phyloP scores from a whole-genome alignment of 1,284 basidiomycete species.

The Pisolithus thermaeus region DNA sequence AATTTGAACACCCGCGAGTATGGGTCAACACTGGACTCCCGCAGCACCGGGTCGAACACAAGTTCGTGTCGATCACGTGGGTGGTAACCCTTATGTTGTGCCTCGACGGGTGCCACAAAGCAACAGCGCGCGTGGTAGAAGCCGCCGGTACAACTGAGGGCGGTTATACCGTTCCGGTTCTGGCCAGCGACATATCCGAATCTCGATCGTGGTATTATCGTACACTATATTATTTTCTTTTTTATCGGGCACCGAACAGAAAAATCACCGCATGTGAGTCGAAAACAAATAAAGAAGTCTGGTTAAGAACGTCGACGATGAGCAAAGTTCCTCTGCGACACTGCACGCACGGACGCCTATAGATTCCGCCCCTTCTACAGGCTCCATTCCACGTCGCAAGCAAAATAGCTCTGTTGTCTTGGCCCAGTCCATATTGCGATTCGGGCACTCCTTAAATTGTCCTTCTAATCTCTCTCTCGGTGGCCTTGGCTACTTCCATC shows the following conservation, averaged over 20 bases:
- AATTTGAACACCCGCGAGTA: no score
- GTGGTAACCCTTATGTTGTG: no score
- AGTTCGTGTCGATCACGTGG: no score
- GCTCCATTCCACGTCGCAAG: neutral
- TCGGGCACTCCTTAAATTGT: neutral
- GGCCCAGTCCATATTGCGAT: neutral
- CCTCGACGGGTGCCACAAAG: no score
- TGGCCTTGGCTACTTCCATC: constrained; percentile 4
- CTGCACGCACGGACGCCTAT: no score
- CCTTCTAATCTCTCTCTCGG: neutral
- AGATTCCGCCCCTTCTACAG: neutral
- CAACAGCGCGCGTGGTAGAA: no score
- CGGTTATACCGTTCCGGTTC: neutral
- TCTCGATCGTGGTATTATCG: neutral
- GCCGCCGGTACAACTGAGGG: no score
- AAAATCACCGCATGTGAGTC: neutral
- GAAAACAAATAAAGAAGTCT: neutral
- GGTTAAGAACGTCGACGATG: neutral
- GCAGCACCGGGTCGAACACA: no score
- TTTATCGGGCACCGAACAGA: neutral
- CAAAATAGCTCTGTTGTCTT: neutral
- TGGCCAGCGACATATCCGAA: neutral
- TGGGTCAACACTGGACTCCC: no score
- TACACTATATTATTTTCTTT: no score
- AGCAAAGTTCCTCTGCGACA: neutral